Evolutionary conservation across 2,329 filamentous ascomycete genomes (phyloP), one percentile per base, ranked within the genome.

Genomic region (Aspergillus alliaceus): DNA sequence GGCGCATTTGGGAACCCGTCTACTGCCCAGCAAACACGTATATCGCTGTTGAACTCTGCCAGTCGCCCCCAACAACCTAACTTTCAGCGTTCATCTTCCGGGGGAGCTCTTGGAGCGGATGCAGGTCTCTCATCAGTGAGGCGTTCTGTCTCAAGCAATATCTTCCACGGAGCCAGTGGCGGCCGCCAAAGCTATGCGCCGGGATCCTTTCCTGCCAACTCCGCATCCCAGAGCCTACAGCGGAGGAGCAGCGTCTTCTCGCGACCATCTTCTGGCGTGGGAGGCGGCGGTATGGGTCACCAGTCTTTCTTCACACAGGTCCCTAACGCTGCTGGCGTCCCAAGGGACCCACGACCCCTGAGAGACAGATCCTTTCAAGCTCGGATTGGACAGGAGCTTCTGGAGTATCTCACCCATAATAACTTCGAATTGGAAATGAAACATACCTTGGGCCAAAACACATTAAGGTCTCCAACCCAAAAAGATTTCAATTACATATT

Each of bases 401-500:
- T 96, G 64, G 95, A 99, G 64, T 99, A 96, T 71, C 83, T 99
- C 70, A 88, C 91, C 0, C 88, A 93, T 56, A 89, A 97, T 74
- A 96, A 97, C 71, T 99, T 98, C 69, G 95, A 99, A 75, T 87
- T 97, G 83, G 93, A 98, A 66, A 96, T 96, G 88, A 97, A 96
- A 77, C 90, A 98, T 73, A 89, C 87, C 1, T 80, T 99, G n/a
- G 90, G 91, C 1, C 89, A 90, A 62, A 97, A 97, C 67, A 90
- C 91, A 6, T 87, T 96, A 71, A 93, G 91, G 68, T 96, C 91
- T 42, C 96, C 95, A 0, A 99, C 93, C 1, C 93, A 98, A 67
- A 99, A 99, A 71, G 95, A 99, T 73, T 99, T 99, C 79, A 95
- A 96, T 69, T 89, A 86, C 75, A 96, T 99, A 83, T 99, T 99